Percentiles rank a stretch among this genome's conserved stretches.
Conservation (phyloP, 164 flowering plant species). For the Umbilicus rupestris region DNA sequence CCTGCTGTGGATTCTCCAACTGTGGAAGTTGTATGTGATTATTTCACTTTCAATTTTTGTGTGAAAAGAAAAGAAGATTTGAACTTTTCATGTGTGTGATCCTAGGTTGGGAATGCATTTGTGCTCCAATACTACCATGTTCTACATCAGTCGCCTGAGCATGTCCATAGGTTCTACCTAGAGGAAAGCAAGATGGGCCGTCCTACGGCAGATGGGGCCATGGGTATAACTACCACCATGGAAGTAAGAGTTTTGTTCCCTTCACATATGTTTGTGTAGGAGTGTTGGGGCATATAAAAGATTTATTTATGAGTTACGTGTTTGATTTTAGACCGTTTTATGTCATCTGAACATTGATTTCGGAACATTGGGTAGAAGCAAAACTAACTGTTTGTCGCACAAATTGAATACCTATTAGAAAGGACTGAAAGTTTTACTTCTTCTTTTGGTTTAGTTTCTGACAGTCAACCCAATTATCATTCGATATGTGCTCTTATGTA, state of each 20-base stretch:
- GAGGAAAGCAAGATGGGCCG: conserved; percentile 63
- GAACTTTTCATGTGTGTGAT: neutral
- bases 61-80: neutral
- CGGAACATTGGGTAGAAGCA: no score
- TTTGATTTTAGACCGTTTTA: no score
- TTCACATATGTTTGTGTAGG: neutral
- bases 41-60: neutral
- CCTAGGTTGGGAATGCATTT: conserved; percentile 71
- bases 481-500: no score
- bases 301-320: no score
- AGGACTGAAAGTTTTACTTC: neutral
- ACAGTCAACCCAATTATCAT: no score
- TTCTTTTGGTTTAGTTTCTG: no score
- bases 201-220: conserved; percentile 40
- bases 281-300: no score
- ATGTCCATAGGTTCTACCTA: conserved; percentile 57
- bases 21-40: conserved; percentile 36
- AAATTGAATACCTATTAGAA: no score
- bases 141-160: conserved; percentile 56
- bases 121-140: conserved; percentile 66
- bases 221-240: conserved; percentile 57
- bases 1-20: conserved; percentile 22
- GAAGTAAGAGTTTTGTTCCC: conserved; percentile 25
- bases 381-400: no score
- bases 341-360: no score